Base-by-base conservation (phyloP, 176 grass and related monocot genomes). In the Oryza officinalis region DNA sequence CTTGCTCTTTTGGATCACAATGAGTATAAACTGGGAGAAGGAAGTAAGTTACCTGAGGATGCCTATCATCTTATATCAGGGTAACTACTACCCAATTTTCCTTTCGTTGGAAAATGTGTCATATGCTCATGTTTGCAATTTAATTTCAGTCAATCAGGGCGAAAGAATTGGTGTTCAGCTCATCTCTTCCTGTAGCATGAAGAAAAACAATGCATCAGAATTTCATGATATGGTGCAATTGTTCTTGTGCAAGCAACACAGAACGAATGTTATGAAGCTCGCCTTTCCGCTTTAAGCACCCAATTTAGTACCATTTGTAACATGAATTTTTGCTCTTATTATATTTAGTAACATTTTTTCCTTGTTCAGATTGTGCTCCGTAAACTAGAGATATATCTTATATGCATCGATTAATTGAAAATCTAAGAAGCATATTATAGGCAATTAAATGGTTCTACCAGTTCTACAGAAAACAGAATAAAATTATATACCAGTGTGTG, bases 161-260 rank as follows among this genome's bases (percentile, higher is more conserved):
- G 5, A 89, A 81, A 52, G 72, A 91, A 13, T 87, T 86, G 57
- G 86, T 94, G 11, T 82, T 79, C 76, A 79, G 59, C 26, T 91
- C 89, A 18, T 80, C 86, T 74, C 35, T 94, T 52, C 80, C 89
- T 17, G 46, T 65, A 2, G 86, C 79, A 63, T 88, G 74, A 71
- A 37, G 65, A 6, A 66, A 54, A 54, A 54, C 20, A 8, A 20
- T 54, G 50, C 50, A 22, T 54, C 18, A 54, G 17, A 20, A 20
- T 54, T 22, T 5, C 50, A 54, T 54, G 18, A 22, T 54, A 20
- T 22, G 50, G 50, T 54, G 5, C 18, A 22, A 20, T 52, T 54
- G 50, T 20, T 47, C 17, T 15, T 47, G 13, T 15, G 6, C 5
- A 54, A 54, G 50, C 50, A 22, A 54, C 13, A 54, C 17, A 6